These are phyloP conservation scores for Chytridium lagenaria DNA, from an alignment of 371 early-diverging fungal species.

Conservation along the genomic window DNA sequence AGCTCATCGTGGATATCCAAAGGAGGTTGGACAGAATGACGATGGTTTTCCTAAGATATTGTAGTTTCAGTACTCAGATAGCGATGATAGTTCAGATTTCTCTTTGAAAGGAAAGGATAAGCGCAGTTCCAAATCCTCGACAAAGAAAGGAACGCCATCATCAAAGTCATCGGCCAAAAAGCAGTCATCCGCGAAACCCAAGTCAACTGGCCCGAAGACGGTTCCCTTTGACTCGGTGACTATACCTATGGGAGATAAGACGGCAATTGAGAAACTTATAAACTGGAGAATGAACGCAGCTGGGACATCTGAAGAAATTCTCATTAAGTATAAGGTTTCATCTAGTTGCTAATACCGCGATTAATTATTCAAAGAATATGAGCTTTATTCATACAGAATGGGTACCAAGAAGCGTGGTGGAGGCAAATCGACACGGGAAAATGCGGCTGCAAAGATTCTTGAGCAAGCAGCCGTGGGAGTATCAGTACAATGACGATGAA, in stretches of 20 bases:
- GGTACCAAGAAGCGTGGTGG: constrained; percentile 71
- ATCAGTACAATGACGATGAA: constrained; percentile 65
- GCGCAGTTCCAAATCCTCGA: neutral
- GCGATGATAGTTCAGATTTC: constrained; percentile 7
- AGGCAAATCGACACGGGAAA: constrained; percentile 71
- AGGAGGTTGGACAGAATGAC: neutral
- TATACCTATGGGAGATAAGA: constrained; percentile 75
- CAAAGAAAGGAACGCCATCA: neutral
- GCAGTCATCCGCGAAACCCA: constrained; percentile 1
- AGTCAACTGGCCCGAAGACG: constrained; percentile 28
- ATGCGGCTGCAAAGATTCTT: constrained; percentile 81
- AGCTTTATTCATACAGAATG: constrained; percentile 87
- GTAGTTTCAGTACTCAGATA: constrained; percentile 12
- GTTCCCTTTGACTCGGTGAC: constrained; percentile 67
- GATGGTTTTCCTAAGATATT: neutral
- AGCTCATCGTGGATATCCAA: neutral
- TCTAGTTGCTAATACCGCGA: neutral
- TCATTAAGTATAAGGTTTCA: constrained; percentile 77
- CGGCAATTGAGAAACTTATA: constrained; percentile 70
- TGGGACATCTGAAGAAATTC: constrained; percentile 50
- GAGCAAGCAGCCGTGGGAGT: constrained; percentile 63
- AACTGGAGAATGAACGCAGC: constrained; percentile 56
- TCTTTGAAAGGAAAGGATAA: neutral
- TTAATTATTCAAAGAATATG: constrained; percentile 53
- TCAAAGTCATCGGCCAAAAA: neutral